Conservation (phyloP, 768 basidiomycete species). For the Pulveroboletus sp. region DNA sequence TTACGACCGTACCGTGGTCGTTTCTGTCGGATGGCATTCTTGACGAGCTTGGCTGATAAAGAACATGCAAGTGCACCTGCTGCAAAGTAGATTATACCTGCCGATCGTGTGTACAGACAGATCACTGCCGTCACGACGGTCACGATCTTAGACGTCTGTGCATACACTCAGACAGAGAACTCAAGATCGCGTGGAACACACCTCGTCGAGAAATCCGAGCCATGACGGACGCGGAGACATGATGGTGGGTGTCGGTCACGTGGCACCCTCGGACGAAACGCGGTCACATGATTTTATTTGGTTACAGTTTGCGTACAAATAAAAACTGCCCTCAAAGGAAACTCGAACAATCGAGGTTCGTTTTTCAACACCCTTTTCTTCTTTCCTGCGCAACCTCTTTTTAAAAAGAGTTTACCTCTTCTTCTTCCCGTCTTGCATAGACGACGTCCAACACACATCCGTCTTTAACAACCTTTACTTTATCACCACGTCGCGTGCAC, state of each 20-base stretch:
- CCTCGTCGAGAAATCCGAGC: conserved; percentile 34
- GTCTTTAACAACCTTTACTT: conserved; percentile 11
- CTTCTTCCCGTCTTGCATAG: conserved; percentile 19
- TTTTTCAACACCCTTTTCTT: conserved; percentile 18
- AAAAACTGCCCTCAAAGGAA: conserved; percentile 22
- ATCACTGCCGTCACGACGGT: conserved; percentile 45
- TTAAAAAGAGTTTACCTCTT: conserved; percentile 11
- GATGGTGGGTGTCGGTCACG: conserved; percentile 2
- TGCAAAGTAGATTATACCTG: conserved; percentile 58
- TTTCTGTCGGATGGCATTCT: conserved; percentile 59
- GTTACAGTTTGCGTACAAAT: conserved; percentile 27
- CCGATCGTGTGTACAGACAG: conserved; percentile 61
- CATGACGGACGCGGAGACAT: conserved; percentile 18
- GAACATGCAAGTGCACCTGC: conserved; percentile 56
- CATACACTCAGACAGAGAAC: conserved; percentile 3
- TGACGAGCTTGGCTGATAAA: conserved; percentile 58
- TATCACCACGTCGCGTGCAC: conserved; percentile 67
- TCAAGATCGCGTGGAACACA: not conserved
- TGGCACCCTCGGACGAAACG: conserved; percentile 20
- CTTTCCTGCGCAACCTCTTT: conserved; percentile 15
- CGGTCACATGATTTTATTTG: conserved; percentile 35
- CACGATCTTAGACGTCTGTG: conserved; percentile 62
- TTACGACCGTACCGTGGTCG: conserved; percentile 53
- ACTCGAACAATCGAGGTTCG: conserved; percentile 25
- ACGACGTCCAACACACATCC: conserved; percentile 6